phyloP scores from a whole-genome alignment of 75 land plant genomes.

The Selaginella moellendorffii region DNA sequence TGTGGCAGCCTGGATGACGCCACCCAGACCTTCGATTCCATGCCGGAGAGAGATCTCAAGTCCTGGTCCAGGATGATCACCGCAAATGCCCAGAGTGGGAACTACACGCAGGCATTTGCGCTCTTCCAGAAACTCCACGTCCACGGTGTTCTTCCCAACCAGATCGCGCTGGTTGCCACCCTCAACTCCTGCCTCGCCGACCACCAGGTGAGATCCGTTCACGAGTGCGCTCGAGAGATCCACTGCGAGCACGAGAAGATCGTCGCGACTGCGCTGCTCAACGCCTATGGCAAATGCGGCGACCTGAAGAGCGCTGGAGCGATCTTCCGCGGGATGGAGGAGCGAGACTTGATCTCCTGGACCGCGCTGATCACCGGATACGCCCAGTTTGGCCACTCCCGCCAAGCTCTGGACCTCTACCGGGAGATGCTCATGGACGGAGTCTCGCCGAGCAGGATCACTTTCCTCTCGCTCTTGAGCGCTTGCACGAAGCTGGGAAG shows the following conservation, averaged over 20 bases:
- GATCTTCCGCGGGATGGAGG: not conserved
- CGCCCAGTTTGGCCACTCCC: not conserved
- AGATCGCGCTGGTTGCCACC: not conserved
- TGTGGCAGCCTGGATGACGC: not conserved
- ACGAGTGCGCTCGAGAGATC: not conserved
- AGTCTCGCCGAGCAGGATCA: not conserved
- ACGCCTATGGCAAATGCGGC: not conserved
- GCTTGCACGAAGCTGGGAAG: not conserved
- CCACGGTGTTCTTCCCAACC: not conserved
- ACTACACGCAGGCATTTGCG: not conserved
- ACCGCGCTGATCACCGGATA: not conserved
- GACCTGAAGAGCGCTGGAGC: not conserved
- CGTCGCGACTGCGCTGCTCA: not conserved
- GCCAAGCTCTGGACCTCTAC: not conserved
- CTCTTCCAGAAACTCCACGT: not conserved
- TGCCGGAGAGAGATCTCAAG: not conserved
- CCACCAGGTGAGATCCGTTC: not conserved
- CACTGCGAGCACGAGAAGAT: not conserved
- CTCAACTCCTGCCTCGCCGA: not conserved
- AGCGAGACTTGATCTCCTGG: not conserved
- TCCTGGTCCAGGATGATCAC: not conserved
- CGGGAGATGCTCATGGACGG: not conserved
- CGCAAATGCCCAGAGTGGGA: not conserved
- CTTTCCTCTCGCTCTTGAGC: not conserved
- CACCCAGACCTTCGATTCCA: not conserved